These are phyloP conservation scores for Trametes polyzona DNA, from an alignment of 1,284 basidiomycete genomes.

Conservation along the genomic window DNA sequence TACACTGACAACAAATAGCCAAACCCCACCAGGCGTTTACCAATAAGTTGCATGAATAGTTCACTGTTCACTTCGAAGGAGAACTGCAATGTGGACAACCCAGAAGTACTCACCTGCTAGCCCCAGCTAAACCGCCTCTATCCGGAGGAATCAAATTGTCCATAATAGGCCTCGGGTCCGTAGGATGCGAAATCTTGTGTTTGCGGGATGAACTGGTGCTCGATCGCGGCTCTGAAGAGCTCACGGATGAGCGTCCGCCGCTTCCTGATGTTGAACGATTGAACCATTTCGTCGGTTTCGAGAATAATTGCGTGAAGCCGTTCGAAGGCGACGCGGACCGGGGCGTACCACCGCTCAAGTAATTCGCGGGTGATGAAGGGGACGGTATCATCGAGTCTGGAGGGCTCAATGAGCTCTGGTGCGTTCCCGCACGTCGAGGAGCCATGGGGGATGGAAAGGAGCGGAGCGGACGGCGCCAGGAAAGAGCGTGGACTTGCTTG, in stretches of 20 bases:
- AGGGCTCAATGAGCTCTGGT: conserved; percentile 35
- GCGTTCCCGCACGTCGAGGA: conserved; percentile 32
- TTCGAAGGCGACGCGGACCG: conserved; percentile 37
- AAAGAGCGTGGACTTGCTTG: conserved; percentile 15
- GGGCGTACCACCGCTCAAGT: conserved; percentile 25
- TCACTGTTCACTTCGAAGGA: neutral
- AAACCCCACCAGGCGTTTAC: neutral
- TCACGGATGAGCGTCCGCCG: conserved; percentile 32
- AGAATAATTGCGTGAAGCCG: conserved; percentile 36
- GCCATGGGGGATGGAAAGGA: conserved; percentile 25
- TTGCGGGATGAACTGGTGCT: conserved; percentile 63
- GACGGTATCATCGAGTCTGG: conserved; percentile 29
- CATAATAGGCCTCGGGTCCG: conserved; percentile 75
- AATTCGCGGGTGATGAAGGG: conserved; percentile 31
- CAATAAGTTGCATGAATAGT: too few species aligned
- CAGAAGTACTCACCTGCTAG: conserved; percentile 50
- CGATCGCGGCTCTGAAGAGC: conserved; percentile 50
- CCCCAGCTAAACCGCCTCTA: conserved; percentile 38
- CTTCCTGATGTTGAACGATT: conserved; percentile 35
- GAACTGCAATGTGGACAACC: too few species aligned
- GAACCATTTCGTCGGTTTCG: conserved; percentile 40
- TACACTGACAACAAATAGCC: neutral
- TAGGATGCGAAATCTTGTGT: conserved; percentile 80
- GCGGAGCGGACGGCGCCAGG: conserved; percentile 11
- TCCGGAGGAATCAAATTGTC: conserved; percentile 40